Evolutionary conservation across 75 land plant genomes (phyloP).

Genomic region (Pinus tabuliformis): DNA sequence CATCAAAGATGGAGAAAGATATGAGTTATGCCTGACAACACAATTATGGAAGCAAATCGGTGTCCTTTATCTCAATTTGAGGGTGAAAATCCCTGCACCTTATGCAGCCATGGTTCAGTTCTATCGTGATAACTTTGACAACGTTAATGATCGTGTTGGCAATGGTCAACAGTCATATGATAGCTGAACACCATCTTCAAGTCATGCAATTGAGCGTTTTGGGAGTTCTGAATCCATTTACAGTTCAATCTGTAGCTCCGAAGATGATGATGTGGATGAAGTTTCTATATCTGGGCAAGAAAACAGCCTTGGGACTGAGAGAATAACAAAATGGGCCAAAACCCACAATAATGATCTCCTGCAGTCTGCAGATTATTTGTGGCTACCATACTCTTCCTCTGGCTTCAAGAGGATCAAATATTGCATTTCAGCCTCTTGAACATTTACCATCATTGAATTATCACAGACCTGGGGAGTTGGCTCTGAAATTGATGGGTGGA

Average conservation of each 20-base stretch:
- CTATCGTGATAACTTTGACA: no score
- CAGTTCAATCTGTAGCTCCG: slow-evolving; percentile 83
- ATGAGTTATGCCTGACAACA: no score
- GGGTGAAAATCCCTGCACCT: no score
- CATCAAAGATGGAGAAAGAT: no score
- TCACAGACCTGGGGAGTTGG: slow-evolving; percentile 41
- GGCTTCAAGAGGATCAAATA: slow-evolving; percentile 54
- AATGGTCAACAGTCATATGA: no score
- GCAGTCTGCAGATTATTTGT: slow-evolving; percentile 67
- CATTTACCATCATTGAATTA: slow-evolving; percentile 65
- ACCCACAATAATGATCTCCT: slow-evolving; percentile 64
- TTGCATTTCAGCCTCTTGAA: slow-evolving; percentile 63
- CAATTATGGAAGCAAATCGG: no score
- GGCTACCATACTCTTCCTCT: slow-evolving; percentile 63
- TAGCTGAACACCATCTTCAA: no score
- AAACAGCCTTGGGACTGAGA: slow-evolving; percentile 40
- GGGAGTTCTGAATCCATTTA: no score
- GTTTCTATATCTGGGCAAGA: slow-evolving; percentile 36
- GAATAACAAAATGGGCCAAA: slow-evolving; percentile 82
- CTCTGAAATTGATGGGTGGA: slow-evolving; percentile 37
- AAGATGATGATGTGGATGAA: slow-evolving; percentile 72
- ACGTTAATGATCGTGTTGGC: no score
- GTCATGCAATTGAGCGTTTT: no score
- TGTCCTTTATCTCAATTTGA: no score
- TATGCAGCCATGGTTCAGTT: no score